Conservation (phyloP, 2,329 filamentous ascomycete species). For the Dactylella cylindrospora region DNA sequence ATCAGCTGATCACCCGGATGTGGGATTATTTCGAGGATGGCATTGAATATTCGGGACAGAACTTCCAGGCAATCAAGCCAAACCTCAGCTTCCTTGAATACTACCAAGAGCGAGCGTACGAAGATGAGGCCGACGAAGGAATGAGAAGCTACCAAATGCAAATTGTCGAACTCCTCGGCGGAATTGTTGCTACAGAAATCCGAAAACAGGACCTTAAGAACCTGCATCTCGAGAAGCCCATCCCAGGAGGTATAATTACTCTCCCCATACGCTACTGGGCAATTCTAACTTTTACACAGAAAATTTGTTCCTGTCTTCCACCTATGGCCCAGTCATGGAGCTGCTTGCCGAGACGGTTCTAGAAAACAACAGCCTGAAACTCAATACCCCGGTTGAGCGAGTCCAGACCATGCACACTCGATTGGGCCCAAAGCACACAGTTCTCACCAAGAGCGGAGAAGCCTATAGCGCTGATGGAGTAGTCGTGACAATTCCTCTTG, state of each 20-base stretch:
- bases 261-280: background rate
- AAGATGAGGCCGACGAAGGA: slow-evolving; percentile 49
- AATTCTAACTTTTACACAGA: too few relatives aligned
- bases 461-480: slow-evolving; percentile 59
- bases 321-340: slow-evolving; percentile 62
- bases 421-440: slow-evolving; percentile 24
- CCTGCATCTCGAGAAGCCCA: slow-evolving; percentile 76
- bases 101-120: slow-evolving; percentile 54
- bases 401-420: slow-evolving; percentile 50
- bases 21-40: slow-evolving; percentile 70
- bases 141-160: slow-evolving; percentile 49
- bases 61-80: slow-evolving; percentile 52
- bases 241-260: slow-evolving; percentile 63
- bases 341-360: slow-evolving; percentile 62
- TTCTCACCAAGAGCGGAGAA: slow-evolving; percentile 50
- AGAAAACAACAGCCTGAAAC: slow-evolving; percentile 60
- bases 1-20: slow-evolving; percentile 59
- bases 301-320: slow-evolving; percentile 63
- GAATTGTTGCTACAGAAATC: slow-evolving; percentile 68
- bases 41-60: slow-evolving; percentile 66
- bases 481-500: slow-evolving; percentile 68
- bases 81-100: slow-evolving; percentile 44
- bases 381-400: slow-evolving; percentile 56
- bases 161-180: slow-evolving; percentile 67
- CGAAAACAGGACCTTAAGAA: slow-evolving; percentile 69